Conservation (phyloP, 2,329 filamentous ascomycete species). For the Botryotinia convoluta region DNA sequence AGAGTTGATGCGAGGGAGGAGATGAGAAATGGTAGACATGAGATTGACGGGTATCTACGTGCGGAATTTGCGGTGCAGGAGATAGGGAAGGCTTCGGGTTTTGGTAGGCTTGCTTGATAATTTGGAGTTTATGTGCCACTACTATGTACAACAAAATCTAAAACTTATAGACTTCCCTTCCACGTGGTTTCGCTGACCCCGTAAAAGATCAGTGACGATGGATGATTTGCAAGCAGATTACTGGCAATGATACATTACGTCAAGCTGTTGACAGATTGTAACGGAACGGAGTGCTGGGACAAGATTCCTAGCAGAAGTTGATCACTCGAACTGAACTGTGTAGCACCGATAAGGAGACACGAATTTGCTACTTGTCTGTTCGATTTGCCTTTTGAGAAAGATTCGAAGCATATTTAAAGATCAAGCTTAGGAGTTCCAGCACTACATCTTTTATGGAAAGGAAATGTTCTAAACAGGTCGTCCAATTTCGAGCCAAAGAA, state of each 20-base stretch:
- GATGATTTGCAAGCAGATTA: fast-evolving
- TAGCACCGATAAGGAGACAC: background rate
- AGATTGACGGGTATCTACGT: background rate
- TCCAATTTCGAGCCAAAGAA: background rate
- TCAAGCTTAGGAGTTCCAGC: background rate
- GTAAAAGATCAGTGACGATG: fast-evolving
- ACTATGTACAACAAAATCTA: background rate
- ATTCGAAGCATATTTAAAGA: fast-evolving
- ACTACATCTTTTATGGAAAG: background rate
- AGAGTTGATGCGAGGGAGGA: background rate
- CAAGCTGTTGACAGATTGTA: background rate
- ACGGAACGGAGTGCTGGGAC: background rate
- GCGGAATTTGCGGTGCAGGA: background rate
- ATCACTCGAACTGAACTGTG: background rate
- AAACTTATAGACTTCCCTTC: background rate
- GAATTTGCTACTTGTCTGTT: background rate
- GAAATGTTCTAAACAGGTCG: background rate
- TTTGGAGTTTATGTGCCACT: too few relatives aligned
- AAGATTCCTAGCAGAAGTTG: background rate
- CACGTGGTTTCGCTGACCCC: background rate
- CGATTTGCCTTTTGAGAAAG: fast-evolving
- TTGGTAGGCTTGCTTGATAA: background rate
- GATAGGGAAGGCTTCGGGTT: fast-evolving
- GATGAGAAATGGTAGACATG: background rate
- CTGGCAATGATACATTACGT: background rate